Percentiles rank a stretch among this genome's conserved stretches.
phyloP scores from a whole-genome alignment of 805 yeast genomes.

The Tetrapisispora nanseiensis region DNA sequence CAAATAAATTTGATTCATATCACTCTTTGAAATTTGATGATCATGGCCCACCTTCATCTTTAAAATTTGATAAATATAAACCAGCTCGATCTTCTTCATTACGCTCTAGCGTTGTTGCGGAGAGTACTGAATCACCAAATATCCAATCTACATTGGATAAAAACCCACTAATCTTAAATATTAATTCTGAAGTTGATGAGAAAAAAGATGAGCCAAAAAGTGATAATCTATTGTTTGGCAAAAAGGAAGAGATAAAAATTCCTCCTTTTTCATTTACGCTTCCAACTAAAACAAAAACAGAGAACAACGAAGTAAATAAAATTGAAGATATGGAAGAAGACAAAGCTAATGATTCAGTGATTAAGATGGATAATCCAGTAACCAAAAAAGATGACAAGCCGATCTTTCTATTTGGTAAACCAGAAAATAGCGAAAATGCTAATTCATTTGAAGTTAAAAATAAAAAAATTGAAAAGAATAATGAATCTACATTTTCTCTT shows the following conservation, averaged over 20 bases:
- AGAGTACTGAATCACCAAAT: slow-evolving; percentile 9
- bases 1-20: slow-evolving; percentile 1
- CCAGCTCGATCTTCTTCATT: slow-evolving; percentile 33
- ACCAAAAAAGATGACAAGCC: not conserved
- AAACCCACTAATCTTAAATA: too few species aligned
- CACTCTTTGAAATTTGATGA: not conserved
- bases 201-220: not conserved
- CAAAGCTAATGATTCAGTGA: not conserved
- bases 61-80: slow-evolving; percentile 24
- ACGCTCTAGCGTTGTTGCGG: slow-evolving; percentile 25
- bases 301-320: not conserved
- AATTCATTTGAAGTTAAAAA: not conserved
- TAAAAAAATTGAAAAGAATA: not conserved
- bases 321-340: not conserved
- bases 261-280: too few species aligned
- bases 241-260: not conserved
- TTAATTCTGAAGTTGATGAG: too few species aligned
- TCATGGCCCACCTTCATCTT: not conserved
- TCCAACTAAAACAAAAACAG: not conserved
- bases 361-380: not conserved
- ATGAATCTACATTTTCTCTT: not conserved
- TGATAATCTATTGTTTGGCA: not conserved
- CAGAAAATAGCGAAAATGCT: not conserved
- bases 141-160: too few species aligned
- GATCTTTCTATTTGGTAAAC: not conserved